Base-by-base conservation (phyloP, 2,329 filamentous ascomycete species). In the Ceratocystis eucalypticola region DNA sequence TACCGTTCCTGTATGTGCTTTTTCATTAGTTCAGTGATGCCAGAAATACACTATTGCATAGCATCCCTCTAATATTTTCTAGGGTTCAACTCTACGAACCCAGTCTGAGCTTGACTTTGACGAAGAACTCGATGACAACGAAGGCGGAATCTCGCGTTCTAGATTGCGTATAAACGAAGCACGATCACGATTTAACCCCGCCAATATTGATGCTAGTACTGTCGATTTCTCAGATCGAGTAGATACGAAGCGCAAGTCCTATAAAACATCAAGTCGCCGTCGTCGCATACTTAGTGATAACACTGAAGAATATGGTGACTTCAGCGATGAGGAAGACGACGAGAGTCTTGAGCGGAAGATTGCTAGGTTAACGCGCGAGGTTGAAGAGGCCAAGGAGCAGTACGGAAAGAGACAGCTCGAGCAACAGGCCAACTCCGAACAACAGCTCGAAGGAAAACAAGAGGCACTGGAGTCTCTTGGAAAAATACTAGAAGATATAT, bases 171-270 rank as follows among this genome's bases (percentile, higher is more conserved):
- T 91, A 69, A 83, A 89, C 71, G 83, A 90, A 73, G 94, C 94
- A 55, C 87, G 93, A 66, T 85, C 84, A 41, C 84, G 86, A 55
- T 99, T 99, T 74, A 80, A 87, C 65, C 86, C 89, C 1, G 80
- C 88, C 8, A 82, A 84, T 50, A 84, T 96, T 41, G 88, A 96
- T 73, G 87, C 91, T 5, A 82, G 82, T 64, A 85, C 88, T 25
- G 89, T 88, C 28, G 90, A 96, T 75, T 94, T 96, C 74, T 96
- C 92, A 1, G 92, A 96, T 75, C 87, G 92, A 65, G 86, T 97
- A 46, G 86, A 85, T 68, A 85, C 85, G 61, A 93, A 93, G 75
- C 84, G 89, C 69, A 90, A 88, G 75, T 90, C 90, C 28, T 96
- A 96, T 78, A 86, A 85, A 70, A 86, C 86, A 45, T 87, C 88